Evolutionary conservation across 1,139 yeast species (phyloP), one percentile per base, ranked within the genome.

Genomic region (Taphrina pruni): DNA sequence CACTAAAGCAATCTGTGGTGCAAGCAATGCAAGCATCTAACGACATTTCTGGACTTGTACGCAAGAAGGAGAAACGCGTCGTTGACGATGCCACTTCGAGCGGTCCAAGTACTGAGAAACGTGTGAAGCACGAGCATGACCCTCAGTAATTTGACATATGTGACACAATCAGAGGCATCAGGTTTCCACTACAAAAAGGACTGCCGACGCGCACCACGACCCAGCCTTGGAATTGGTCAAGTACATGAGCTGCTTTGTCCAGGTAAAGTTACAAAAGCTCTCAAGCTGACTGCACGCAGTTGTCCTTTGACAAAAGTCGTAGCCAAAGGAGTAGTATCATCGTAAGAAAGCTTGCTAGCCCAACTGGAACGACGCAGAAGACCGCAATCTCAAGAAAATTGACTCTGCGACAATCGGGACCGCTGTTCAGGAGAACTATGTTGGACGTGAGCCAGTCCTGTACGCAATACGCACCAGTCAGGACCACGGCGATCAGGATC

Each of bases 321-420:
- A 58, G 52, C 69, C 71, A 62, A 12, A 70, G 45, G n/a, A 58
- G 65, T 32, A 69, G 32, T 39, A 92, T 81, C 97, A 93, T 91
- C 5, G 98, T 92, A 38, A 93, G 79, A 75, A 94, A 94, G 75
- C 97, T 90, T 2, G 99, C 97, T 71, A 94, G 76, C 0, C 99
- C 99, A 35, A 94, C 93, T 0, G 99, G 99, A 6, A 94, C 97
- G 66, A 94, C 98, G 0, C 98, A 97, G 81, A 90, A 94, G 0
- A 94, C 97, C 0, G 90, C 93, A 62, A 94, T 89, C 74, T 90
- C 91, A 78, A 92, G 89, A 71, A 94, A 86, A 72, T 92, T 89
- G 35, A 73, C 51, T 6, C 50, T 54, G 68, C 93, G 79, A 57
- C 85, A 83, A 43, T 82, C 76, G 67, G 80, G 80, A 9, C 81